These are phyloP conservation scores for Phytophthora citrophthora DNA, from an alignment of 352 stramenopile genomes.

Conservation along the genomic window DNA sequence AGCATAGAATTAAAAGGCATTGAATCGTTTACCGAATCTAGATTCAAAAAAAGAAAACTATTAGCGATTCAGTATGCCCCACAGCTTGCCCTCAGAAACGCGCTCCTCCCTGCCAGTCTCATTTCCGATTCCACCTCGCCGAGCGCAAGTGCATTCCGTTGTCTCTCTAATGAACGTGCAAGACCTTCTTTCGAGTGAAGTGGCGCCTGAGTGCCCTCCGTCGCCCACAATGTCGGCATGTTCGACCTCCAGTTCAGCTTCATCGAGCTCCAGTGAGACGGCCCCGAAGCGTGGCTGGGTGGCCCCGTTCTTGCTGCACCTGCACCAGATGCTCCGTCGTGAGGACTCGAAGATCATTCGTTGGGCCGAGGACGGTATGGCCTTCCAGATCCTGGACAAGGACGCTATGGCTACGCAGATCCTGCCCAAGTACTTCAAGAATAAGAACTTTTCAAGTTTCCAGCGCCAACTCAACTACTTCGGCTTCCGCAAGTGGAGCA, in stretches of 20 bases:
- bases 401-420: slow-evolving; percentile 87
- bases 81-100: slow-evolving; percentile 9
- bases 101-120: slow-evolving; percentile 24
- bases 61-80: slow-evolving; percentile 55
- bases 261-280: slow-evolving; percentile 13
- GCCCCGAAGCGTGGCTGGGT: slow-evolving; percentile 72
- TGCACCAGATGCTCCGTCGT: slow-evolving; percentile 85
- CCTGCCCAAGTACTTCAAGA: slow-evolving; percentile 95
- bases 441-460: slow-evolving; percentile 96
- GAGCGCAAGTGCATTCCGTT: slow-evolving; percentile 7
- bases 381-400: slow-evolving; percentile 90
- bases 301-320: slow-evolving; percentile 84
- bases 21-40: slow-evolving; percentile 39
- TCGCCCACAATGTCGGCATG: slow-evolving; percentile 46
- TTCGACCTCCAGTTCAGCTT: slow-evolving; percentile 29
- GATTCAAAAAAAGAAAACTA: slow-evolving; percentile 69
- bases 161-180: slow-evolving; percentile 47
- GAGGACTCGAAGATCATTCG: slow-evolving; percentile 83
- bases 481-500: slow-evolving; percentile 92
- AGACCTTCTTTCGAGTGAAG: slow-evolving; percentile 42
- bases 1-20: background rate
- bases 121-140: slow-evolving; percentile 39
- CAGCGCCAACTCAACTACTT: slow-evolving; percentile 97
- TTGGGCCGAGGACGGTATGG: slow-evolving; percentile 77
- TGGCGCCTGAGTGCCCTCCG: slow-evolving; percentile 31